Evolutionary conservation across 495 filamentous ascomycete genomes (phyloP).

Genomic region (Choiromyces venosus): DNA sequence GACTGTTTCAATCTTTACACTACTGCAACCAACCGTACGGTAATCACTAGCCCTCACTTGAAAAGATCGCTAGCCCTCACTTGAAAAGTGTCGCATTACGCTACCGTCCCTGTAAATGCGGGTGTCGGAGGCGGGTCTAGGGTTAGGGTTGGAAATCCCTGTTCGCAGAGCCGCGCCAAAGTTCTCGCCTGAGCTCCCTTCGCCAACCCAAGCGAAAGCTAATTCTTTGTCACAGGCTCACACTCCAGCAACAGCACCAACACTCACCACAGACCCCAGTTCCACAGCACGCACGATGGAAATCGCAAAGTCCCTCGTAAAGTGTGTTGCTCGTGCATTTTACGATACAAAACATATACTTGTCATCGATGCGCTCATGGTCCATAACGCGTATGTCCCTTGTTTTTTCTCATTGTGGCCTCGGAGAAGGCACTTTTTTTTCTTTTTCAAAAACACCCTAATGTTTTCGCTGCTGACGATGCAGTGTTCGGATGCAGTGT

Average conservation of each 20-base stretch:
- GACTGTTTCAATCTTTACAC: too few relatives aligned
- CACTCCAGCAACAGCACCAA: neutral
- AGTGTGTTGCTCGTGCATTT: conserved; percentile 84
- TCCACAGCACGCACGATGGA: conserved; percentile 55
- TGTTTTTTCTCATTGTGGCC: conserved; percentile 31
- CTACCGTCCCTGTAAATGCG: neutral
- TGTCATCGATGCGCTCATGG: conserved; percentile 83
- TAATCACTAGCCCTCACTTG: neutral
- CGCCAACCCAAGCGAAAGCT: neutral
- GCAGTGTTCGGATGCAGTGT: conserved; percentile 64
- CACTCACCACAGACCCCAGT: neutral
- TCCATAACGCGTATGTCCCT: conserved; percentile 71
- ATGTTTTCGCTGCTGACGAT: neutral
- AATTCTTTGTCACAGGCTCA: neutral
- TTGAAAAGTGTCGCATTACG: neutral
- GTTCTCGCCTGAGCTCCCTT: neutral
- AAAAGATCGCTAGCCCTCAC: too few relatives aligned
- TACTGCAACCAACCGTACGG: too few relatives aligned
- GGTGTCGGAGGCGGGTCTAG: neutral
- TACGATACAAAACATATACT: conserved; percentile 85
- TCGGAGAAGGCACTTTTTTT: conserved; percentile 7
- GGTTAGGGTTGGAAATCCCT: neutral
- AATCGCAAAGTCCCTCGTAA: conserved; percentile 78
- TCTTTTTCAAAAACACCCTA: neutral
- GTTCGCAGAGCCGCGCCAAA: neutral